Evolutionary conservation across 352 stramenopile genomes (phyloP), one percentile per base, ranked within the genome.

Genomic region (Phytopythium vexans): DNA sequence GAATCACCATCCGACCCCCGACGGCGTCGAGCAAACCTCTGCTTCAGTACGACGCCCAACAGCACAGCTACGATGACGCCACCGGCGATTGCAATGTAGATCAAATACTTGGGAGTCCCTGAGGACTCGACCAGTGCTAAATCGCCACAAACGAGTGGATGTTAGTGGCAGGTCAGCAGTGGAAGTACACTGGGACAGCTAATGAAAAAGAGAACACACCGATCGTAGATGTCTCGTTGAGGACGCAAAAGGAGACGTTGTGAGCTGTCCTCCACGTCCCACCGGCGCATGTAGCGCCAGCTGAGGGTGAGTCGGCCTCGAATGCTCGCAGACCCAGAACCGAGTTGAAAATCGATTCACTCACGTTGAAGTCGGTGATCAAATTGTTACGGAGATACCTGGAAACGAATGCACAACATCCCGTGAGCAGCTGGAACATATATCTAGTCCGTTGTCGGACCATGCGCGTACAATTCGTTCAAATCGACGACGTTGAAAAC

Each of bases 361-460:
- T 70, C 14, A 74, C 40, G 31, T 72, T 70, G 40, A 77, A 77
- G 32, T 72, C 62, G 4, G 52, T 70, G 27, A 75, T 52, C 14
- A 61, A 72, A 43, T 66, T 77, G 44, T 68, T 47, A 32, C 51
- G 52, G 41, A 77, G 58, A 31, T 74, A 76, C 36, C 67, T 76
- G 45, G 27, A 52, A 12, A 12, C 40, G 21, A 50, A 48, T 33
- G 41, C 41, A 11, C 1, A 7, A 55, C 32, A 36, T 3, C 4
- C 33, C 36, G 31, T 14, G n/a, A 44, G 27, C 11, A 42, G 37
- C 33, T 33, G 3, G 14, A 52, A 35, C 27, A 8, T 31, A 50
- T 32, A 27, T 27, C 21, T 27, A 2, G 21, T 27, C 21, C 21
- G 21, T 27, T 2, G 21, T 27, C 21, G 21, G 21, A 27, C 21